These are phyloP conservation scores for Zygosaccharomyces bailii DNA, from an alignment of 805 yeast genomes.

Conservation along the genomic window DNA sequence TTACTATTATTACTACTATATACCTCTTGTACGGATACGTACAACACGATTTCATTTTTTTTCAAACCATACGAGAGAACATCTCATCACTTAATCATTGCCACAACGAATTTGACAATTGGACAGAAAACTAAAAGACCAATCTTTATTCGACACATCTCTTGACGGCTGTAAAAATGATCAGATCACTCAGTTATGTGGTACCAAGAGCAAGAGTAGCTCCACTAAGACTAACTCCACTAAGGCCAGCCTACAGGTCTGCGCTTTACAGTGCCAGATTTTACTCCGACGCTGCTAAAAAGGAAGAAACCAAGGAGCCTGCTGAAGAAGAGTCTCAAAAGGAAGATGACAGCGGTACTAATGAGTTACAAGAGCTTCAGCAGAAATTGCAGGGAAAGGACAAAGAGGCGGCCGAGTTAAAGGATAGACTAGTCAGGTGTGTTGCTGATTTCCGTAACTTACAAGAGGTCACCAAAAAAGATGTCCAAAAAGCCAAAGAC, in stretches of 20 bases:
- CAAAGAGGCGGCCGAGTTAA: slow-evolving; percentile 74
- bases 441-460: slow-evolving; percentile 90
- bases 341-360: slow-evolving; percentile 11
- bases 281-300: slow-evolving; percentile 21
- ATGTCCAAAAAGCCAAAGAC: slow-evolving; percentile 80
- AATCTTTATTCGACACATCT: no score
- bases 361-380: slow-evolving; percentile 34
- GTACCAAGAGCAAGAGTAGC: slow-evolving; percentile 4
- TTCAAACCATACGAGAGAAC: slow-evolving; percentile 1
- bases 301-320: not conserved
- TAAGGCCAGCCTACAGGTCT: slow-evolving; percentile 3
- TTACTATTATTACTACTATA: not conserved
- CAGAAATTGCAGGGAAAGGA: slow-evolving; percentile 57
- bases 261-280: slow-evolving; percentile 17
- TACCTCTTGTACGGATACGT: not conserved
- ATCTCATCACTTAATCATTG: slow-evolving; percentile 5
- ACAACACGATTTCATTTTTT: slow-evolving; percentile 8
- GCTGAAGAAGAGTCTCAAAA: slow-evolving; percentile 17
- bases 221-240: not conserved
- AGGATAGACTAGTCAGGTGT: slow-evolving; percentile 77
- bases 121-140: not conserved
- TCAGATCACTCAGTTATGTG: slow-evolving; percentile 3
- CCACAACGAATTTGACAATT: no score
- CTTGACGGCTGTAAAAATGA: no score
- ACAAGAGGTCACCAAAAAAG: slow-evolving; percentile 86